phyloP scores from a whole-genome alignment of 768 basidiomycete genomes.

The Cystobasidium onofrii region DNA sequence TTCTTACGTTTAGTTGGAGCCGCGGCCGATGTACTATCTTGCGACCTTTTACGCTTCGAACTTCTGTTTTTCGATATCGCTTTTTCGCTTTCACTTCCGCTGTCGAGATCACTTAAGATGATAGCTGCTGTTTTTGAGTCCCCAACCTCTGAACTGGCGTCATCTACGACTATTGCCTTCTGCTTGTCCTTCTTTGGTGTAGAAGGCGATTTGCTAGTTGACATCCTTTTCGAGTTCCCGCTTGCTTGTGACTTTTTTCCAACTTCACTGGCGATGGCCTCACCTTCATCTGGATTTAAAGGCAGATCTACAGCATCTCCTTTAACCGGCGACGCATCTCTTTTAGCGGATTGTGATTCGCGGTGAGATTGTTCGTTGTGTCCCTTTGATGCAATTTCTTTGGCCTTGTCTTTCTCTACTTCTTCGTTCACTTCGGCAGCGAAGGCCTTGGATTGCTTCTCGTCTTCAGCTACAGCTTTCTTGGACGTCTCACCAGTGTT shows the following conservation, averaged over 20 bases:
- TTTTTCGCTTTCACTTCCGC: background rate
- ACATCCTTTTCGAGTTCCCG: background rate
- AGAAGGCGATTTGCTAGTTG: background rate
- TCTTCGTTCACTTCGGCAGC: background rate
- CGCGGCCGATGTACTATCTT: background rate
- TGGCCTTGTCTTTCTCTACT: background rate
- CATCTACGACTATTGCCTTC: background rate
- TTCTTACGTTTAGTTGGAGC: too few relatives aligned
- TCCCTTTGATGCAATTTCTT: background rate
- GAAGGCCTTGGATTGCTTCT: background rate
- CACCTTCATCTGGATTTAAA: constrained; percentile 23
- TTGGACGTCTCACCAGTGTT: background rate
- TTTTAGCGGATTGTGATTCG: background rate
- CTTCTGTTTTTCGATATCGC: too few relatives aligned
- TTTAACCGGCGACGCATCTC: background rate
- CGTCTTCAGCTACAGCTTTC: background rate
- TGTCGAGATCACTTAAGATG: background rate
- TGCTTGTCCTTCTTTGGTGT: background rate
- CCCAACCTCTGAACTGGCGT: background rate
- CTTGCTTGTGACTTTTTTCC: background rate
- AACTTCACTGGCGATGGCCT: background rate
- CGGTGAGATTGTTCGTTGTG: too few relatives aligned
- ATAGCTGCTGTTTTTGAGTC: background rate
- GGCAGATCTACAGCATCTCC: background rate
- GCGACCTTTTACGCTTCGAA: background rate